Conservation (phyloP, 345 rosid species). For the Dipteronia dyeriana region DNA sequence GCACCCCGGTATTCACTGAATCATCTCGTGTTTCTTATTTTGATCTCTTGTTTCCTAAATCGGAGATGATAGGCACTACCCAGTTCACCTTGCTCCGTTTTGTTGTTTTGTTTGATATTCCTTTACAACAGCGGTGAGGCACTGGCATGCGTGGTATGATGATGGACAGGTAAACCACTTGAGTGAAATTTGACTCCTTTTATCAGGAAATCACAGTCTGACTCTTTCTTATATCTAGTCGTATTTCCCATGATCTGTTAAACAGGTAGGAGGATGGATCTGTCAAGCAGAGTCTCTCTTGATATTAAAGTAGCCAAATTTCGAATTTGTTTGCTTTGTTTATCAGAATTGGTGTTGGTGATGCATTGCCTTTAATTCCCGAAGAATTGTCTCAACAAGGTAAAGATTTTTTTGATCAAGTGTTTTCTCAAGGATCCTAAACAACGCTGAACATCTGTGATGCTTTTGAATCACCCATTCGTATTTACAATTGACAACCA, state of each 20-base stretch:
- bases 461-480: slow-evolving; percentile 76
- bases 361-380: slow-evolving; percentile 60
- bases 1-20: no score
- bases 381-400: slow-evolving; percentile 61
- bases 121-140: slow-evolving; percentile 57
- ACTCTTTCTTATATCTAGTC: not conserved
- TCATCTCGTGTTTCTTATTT: no score
- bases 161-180: slow-evolving; percentile 67
- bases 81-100: not conserved
- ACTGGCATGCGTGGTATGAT: slow-evolving; percentile 79
- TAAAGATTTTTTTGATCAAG: slow-evolving; percentile 59
- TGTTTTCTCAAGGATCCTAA: slow-evolving; percentile 64
- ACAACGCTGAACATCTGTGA: slow-evolving; percentile 71
- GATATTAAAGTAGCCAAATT: slow-evolving; percentile 10
- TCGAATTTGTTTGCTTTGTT: slow-evolving; percentile 41
- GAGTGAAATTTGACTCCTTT: not conserved
- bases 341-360: slow-evolving; percentile 60
- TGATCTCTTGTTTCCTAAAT: not conserved
- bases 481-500: slow-evolving; percentile 20
- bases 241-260: not conserved
- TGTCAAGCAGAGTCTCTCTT: no score
- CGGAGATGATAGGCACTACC: not conserved
- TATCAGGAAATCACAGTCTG: no score
- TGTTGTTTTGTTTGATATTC: slow-evolving; percentile 11
- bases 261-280: slow-evolving; percentile 96